Conservation (phyloP, 371 early-diverging fungal genomes). For the Rhizopus stolonifer region DNA sequence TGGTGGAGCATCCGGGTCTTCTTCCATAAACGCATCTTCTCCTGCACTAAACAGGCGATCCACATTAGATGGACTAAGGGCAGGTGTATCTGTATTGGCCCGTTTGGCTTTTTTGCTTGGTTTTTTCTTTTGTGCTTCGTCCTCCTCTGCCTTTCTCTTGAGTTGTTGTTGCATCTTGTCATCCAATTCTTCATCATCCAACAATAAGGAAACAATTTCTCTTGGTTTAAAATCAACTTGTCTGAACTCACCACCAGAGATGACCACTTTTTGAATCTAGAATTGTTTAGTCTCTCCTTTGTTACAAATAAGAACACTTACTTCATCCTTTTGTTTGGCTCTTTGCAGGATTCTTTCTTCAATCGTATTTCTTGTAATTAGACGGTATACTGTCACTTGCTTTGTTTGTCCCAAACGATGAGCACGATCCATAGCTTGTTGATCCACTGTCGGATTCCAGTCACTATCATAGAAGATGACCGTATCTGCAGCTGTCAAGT, state of each 20-base stretch:
- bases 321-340: slow-evolving; percentile 92
- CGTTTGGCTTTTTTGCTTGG: slow-evolving; percentile 36
- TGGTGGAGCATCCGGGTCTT: slow-evolving; percentile 13
- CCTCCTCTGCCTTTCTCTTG: slow-evolving; percentile 63
- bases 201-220: slow-evolving; percentile 83
- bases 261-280: slow-evolving; percentile 93
- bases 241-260: slow-evolving; percentile 89
- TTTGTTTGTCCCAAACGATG: slow-evolving; percentile 98
- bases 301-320: slow-evolving; percentile 6
- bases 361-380: slow-evolving; percentile 89
- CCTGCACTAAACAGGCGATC: slow-evolving; percentile 43
- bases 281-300: not conserved
- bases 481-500: slow-evolving; percentile 99
- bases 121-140: slow-evolving; percentile 43
- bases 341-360: slow-evolving; percentile 91
- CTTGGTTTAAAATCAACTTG: slow-evolving; percentile 82
- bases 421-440: slow-evolving; percentile 98
- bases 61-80: slow-evolving; percentile 28
- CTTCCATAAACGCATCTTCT: slow-evolving; percentile 37
- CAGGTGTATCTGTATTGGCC: slow-evolving; percentile 21
- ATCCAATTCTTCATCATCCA: slow-evolving; percentile 77
- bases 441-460: slow-evolving; percentile 98
- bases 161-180: slow-evolving; percentile 57
- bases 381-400: slow-evolving; percentile 92
- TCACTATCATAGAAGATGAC: slow-evolving; percentile 99